A percentile compares a stretch with the other conserved stretches of the same genome.
phyloP scores from a whole-genome alignment of 176 grass and related monocot species.

The Rhynchospora pubera region DNA sequence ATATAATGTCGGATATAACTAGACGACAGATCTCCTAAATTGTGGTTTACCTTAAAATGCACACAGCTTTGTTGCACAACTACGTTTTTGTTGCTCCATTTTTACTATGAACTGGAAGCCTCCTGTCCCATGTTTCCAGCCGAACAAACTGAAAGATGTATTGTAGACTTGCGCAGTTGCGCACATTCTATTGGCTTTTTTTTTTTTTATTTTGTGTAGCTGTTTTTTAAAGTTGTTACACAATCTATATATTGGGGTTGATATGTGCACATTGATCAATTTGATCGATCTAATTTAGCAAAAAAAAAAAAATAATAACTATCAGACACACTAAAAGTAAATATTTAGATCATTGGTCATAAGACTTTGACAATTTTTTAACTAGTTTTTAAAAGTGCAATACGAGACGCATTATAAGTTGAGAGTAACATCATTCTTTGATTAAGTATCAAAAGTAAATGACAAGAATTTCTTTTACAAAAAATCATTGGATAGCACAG shows the following conservation, averaged over 20 bases:
- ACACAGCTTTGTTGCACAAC: not conserved
- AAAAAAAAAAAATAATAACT: not conserved
- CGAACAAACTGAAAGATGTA: not conserved
- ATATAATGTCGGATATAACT: not conserved
- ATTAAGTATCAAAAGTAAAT: not conserved
- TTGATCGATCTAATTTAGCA: not conserved
- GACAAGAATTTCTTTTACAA: not conserved
- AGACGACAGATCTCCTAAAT: not conserved
- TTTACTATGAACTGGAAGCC: not conserved
- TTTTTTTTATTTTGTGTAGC: too few species aligned
- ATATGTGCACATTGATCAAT: not conserved
- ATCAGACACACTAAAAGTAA: not conserved
- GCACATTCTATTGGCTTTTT: too few species aligned
- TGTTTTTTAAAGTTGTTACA: too few species aligned
- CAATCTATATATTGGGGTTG: too few species aligned
- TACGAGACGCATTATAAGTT: not conserved
- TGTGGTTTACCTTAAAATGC: conserved; percentile 2
- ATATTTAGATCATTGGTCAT: not conserved
- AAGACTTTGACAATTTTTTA: not conserved
- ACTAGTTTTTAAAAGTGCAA: not conserved
- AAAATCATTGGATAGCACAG: not conserved
- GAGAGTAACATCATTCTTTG: not conserved
- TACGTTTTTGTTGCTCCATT: not conserved
- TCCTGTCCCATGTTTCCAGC: not conserved
- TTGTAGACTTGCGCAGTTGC: not conserved